Conservation (phyloP, 2,329 filamentous ascomycete species). For the Myotisia sp. region DNA sequence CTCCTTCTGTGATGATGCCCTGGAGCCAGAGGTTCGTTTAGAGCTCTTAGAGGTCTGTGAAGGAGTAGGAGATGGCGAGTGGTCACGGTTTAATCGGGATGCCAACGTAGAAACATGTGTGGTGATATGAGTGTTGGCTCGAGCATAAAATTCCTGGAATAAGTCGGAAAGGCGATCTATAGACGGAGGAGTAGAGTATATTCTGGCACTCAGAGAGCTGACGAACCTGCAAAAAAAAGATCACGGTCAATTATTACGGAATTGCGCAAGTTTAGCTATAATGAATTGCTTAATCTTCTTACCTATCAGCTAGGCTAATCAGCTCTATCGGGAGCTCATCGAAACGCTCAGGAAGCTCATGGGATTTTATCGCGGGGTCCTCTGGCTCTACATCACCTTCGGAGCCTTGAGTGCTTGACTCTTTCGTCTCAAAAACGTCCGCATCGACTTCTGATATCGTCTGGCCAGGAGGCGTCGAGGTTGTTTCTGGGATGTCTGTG, state of each 20-base stretch:
- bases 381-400: neutral
- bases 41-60: conserved; percentile 42
- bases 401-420: conserved; percentile 23
- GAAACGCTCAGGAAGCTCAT: conserved; percentile 42
- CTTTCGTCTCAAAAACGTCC: conserved; percentile 34
- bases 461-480: conserved; percentile 13
- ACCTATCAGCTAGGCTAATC: conserved; percentile 78
- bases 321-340: conserved; percentile 91
- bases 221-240: conserved; percentile 52
- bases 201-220: conserved; percentile 73
- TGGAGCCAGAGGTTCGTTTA: conserved; percentile 42
- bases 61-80: conserved; percentile 41
- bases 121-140: conserved; percentile 65
- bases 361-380: conserved; percentile 9
- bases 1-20: conserved; percentile 39
- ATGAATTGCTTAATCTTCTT: too few relatives aligned
- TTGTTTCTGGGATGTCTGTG: conserved; percentile 7
- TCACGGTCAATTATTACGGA: neutral
- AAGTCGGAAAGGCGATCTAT: conserved; percentile 70
- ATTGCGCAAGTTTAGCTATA: too few relatives aligned
- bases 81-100: conserved; percentile 56
- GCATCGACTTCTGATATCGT: conserved; percentile 15
- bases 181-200: conserved; percentile 67
- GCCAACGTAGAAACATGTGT: conserved; percentile 75
- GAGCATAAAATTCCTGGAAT: conserved; percentile 87